Evolutionary conservation across 1,139 yeast genomes (phyloP).

Genomic region (Schwanniomyces etchellsii): DNA sequence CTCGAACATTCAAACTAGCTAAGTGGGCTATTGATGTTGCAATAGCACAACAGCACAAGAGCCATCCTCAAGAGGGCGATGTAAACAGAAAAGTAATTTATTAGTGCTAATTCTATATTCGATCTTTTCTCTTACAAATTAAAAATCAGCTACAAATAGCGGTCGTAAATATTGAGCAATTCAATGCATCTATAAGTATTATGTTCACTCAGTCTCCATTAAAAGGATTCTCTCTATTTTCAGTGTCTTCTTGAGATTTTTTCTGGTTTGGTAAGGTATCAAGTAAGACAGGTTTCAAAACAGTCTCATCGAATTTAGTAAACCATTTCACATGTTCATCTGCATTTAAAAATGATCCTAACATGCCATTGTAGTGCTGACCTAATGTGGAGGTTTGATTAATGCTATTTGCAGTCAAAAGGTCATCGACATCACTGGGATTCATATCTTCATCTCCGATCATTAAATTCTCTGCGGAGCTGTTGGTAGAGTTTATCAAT

Average conservation of each 20-base stretch:
- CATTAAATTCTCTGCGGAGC: constrained; percentile 11
- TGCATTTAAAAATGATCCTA: constrained; percentile 45
- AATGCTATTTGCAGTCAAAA: constrained; percentile 11
- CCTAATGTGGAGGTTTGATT: constrained; percentile 4
- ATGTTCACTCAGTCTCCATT: too few relatives aligned
- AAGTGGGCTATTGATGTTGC: constrained; percentile 68
- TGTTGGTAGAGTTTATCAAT: constrained; percentile 6
- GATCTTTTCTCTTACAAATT: too few relatives aligned
- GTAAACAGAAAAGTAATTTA: constrained; percentile 2
- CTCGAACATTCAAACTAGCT: constrained; percentile 61
- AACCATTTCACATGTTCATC: constrained; percentile 90
- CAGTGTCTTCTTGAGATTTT: constrained; percentile 7
- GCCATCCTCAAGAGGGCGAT: constrained; percentile 6
- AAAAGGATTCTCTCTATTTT: too few relatives aligned
- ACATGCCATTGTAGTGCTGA: constrained; percentile 20
- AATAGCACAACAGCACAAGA: constrained; percentile 42
- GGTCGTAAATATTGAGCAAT: too few relatives aligned
- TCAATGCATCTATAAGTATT: too few relatives aligned
- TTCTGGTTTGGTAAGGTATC: constrained; percentile 41
- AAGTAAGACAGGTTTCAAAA: constrained; percentile 89
- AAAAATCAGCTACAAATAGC: too few relatives aligned
- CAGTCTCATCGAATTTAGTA: constrained; percentile 86
- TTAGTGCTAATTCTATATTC: constrained; percentile 2
- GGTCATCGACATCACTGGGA: constrained; percentile 37
- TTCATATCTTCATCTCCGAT: constrained; percentile 32